A percentile compares a stretch with the other conserved stretches of the same genome.
phyloP scores from a whole-genome alignment of 345 rosid species.

The Syzygium aqueum region DNA sequence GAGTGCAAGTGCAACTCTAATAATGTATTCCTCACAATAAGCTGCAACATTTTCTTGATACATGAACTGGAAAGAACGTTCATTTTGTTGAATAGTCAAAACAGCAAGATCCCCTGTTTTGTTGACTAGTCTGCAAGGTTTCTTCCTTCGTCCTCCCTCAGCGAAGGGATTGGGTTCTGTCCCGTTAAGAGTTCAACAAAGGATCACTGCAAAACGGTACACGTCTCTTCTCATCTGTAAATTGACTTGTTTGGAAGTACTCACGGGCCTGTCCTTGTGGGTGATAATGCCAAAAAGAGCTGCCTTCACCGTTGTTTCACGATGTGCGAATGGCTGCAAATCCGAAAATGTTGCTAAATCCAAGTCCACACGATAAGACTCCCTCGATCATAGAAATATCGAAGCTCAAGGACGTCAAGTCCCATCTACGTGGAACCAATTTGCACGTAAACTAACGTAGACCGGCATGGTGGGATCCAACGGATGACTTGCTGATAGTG shows the following conservation, averaged over 20 bases:
- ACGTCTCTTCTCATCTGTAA: not conserved
- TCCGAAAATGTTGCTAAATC: not conserved
- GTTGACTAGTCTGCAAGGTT: not conserved
- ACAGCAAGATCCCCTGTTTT: not conserved
- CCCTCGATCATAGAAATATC: not conserved
- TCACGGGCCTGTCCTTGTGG: not conserved
- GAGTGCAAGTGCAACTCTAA: not conserved
- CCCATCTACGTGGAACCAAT: not conserved
- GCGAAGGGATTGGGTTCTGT: not conserved
- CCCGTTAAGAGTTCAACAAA: not conserved
- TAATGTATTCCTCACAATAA: not conserved
- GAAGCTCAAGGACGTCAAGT: not conserved
- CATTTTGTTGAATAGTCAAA: not conserved
- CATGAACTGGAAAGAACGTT: not conserved
- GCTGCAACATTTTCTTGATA: not conserved
- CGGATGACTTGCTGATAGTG: not conserved
- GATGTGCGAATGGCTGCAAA: not conserved
- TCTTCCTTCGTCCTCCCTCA: not conserved
- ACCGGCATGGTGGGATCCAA: not conserved
- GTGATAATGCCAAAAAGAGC: not conserved
- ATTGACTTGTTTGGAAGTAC: not conserved
- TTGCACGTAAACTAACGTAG: not conserved
- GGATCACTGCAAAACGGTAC: not conserved
- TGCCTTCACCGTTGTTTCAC: not conserved
- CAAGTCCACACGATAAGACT: not conserved